These are phyloP conservation scores for Hypericum perforatum DNA, from an alignment of 345 rosid genomes.

Conservation along the genomic window DNA sequence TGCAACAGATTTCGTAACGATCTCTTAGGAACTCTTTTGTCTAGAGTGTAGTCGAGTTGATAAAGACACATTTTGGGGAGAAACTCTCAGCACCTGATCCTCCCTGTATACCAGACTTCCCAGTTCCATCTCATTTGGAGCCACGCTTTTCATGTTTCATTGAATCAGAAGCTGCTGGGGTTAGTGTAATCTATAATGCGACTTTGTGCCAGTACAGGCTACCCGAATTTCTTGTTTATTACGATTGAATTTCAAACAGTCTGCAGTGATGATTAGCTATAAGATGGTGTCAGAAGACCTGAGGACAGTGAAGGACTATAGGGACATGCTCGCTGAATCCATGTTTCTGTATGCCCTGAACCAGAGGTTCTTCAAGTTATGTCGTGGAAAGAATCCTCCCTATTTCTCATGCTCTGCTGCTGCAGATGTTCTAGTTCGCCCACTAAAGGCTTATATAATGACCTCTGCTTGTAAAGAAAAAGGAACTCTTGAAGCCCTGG, in stretches of 20 bases:
- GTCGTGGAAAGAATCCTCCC: constrained; percentile 69
- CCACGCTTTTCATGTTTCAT: constrained; percentile 74
- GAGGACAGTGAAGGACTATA: constrained; percentile 72
- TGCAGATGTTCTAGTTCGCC: constrained; percentile 66
- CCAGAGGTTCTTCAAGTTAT: constrained; percentile 77
- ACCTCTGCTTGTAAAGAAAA: constrained; percentile 72
- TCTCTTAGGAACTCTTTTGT: constrained; percentile 11
- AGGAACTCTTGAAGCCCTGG: constrained; percentile 68
- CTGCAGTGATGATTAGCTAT: constrained; percentile 80
- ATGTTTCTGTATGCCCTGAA: constrained; percentile 78
- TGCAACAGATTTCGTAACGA: constrained; percentile 12
- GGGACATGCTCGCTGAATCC: constrained; percentile 65
- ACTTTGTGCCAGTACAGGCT: constrained; percentile 2
- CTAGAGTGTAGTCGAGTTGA: constrained; percentile 76
- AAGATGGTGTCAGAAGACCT: constrained; percentile 59
- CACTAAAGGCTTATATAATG: constrained; percentile 71
- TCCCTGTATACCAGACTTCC: constrained; percentile 43
- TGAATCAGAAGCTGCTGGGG: constrained; percentile 93
- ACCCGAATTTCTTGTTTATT: neutral
- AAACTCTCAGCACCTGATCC: constrained; percentile 36
- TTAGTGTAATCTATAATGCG: constrained; percentile 22
- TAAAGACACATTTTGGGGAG: constrained; percentile 57
- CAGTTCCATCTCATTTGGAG: constrained; percentile 70
- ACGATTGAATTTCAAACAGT: constrained; percentile 28
- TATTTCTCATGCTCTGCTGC: constrained; percentile 86